These are phyloP conservation scores for Salvia hispanica DNA, from an alignment of 257 asterid species.

Conservation along the genomic window DNA sequence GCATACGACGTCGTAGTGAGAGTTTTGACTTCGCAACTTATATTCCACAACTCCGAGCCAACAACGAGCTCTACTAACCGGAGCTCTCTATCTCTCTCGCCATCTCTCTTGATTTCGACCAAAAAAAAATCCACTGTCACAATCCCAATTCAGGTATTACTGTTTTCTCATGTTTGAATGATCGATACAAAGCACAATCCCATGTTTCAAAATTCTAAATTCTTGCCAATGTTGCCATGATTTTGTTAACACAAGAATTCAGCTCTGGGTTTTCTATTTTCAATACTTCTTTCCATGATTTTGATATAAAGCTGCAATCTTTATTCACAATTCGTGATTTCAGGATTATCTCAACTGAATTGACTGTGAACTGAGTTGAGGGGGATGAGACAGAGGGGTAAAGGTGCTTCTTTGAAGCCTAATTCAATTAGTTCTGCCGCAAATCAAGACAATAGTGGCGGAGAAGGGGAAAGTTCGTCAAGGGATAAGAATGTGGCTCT, in stretches of 20 bases:
- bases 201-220: conserved; percentile 17
- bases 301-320: neutral
- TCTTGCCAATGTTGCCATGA: neutral
- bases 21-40: conserved; percentile 9
- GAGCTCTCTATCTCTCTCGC: neutral
- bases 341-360: conserved; percentile 21
- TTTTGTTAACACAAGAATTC: neutral
- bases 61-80: conserved; percentile 18
- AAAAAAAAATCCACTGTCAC: conserved; percentile 13
- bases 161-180: conserved; percentile 20
- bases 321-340: neutral
- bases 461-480: conserved; percentile 13
- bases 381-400: conserved; percentile 62
- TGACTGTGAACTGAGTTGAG: conserved; percentile 28
- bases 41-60: neutral
- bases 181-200: neutral
- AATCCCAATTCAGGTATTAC: conserved; percentile 28
- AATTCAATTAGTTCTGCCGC: conserved; percentile 28
- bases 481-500: conserved; percentile 40
- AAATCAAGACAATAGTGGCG: conserved; percentile 32
- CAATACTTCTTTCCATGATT: neutral
- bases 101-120: conserved; percentile 25
- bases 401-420: conserved; percentile 47
- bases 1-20: conserved; percentile 9
- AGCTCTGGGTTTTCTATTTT: conserved; percentile 9